These are phyloP conservation scores for Pseudoneurospora amorphoporcata DNA, from an alignment of 495 filamentous ascomycete genomes.

Conservation along the genomic window DNA sequence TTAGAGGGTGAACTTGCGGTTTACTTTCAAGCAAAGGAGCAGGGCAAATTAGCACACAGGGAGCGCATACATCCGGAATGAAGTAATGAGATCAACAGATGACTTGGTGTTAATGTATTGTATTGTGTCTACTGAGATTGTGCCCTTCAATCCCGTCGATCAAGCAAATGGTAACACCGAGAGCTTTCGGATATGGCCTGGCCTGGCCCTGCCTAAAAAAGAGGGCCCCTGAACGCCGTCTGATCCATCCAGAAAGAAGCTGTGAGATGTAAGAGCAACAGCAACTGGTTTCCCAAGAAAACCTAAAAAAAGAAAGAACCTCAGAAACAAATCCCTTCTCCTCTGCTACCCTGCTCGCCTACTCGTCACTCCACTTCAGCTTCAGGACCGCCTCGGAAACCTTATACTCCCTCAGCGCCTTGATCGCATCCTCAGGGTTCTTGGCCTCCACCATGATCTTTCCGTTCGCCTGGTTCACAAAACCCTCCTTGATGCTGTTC, in stretches of 20 bases:
- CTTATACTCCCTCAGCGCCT: slow-evolving; percentile 61
- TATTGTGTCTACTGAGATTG: background rate
- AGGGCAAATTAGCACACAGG: background rate
- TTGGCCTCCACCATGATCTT: slow-evolving; percentile 70
- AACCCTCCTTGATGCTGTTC: slow-evolving; percentile 65
- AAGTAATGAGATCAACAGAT: background rate
- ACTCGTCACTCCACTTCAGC: slow-evolving; percentile 71
- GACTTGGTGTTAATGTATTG: background rate
- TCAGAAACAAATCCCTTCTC: background rate
- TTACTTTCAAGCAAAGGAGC: background rate
- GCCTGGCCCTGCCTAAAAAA: background rate
- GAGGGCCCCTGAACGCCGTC: background rate
- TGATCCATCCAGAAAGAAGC: background rate
- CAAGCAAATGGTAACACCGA: background rate
- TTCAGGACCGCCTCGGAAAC: slow-evolving; percentile 62
- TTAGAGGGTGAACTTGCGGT: slow-evolving; percentile 11
- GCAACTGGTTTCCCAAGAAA: background rate
- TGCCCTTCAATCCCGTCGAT: background rate
- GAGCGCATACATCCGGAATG: background rate
- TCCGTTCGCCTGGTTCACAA: slow-evolving; percentile 56
- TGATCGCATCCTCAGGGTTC: slow-evolving; percentile 59
- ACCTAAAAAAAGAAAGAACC: background rate
- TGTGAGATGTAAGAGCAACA: background rate
- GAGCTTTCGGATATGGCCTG: background rate
- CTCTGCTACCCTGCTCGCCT: slow-evolving; percentile 4